Conservation (phyloP, 495 filamentous ascomycete genomes). For the Hyaloscypha bicolor region DNA sequence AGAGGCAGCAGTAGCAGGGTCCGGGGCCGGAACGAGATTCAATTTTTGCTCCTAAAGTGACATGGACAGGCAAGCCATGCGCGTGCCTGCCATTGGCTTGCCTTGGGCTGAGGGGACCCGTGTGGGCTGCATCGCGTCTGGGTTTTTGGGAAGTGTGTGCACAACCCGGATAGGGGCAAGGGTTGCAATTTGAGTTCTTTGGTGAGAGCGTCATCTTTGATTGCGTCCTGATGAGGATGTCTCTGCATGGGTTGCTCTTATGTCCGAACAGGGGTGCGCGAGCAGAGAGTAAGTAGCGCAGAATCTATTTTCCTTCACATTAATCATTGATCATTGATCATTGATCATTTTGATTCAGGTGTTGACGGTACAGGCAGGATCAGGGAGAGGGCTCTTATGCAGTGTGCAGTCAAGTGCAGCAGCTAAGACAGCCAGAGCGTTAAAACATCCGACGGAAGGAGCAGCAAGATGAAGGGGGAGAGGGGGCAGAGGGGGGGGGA, state of each 20-base stretch:
- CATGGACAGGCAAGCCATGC: background rate
- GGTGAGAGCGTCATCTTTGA: constrained; percentile 9
- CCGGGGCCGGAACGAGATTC: background rate
- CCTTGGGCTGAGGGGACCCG: background rate
- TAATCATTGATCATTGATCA: no score
- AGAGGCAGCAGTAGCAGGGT: background rate
- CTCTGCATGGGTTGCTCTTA: background rate
- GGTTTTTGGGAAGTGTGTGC: constrained; percentile 3
- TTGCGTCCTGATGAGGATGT: background rate
- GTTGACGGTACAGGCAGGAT: background rate
- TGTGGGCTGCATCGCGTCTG: constrained; percentile 8
- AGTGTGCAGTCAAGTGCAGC: background rate
- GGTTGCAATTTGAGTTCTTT: constrained; percentile 1
- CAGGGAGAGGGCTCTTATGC: background rate
- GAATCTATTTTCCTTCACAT: no score
- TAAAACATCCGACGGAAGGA: background rate
- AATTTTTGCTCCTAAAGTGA: background rate
- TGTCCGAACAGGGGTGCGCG: constrained; percentile 4
- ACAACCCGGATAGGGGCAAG: background rate
- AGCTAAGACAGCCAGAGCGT: background rate
- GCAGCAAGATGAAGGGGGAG: background rate
- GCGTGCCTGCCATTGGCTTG: background rate
- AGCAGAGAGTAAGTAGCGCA: background rate
- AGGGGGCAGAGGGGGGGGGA: background rate
- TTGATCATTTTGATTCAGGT: background rate